Conservation (phyloP, 495 filamentous ascomycete genomes). For the Penicillium arizonense region DNA sequence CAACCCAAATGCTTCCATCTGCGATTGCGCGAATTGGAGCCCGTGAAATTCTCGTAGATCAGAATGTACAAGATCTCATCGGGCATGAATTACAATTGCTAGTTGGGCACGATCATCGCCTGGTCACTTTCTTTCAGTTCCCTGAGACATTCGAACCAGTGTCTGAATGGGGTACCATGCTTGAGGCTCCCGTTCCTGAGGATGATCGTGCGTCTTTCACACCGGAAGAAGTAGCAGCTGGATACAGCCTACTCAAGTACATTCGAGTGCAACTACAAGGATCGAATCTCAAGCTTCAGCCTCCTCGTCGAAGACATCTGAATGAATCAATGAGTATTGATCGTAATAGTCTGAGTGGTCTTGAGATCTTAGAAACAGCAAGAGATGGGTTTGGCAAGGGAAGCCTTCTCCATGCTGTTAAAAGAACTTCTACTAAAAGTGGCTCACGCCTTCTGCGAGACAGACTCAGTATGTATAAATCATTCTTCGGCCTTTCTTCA, state of each 20-base stretch:
- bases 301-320: conserved; percentile 68
- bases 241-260: conserved; percentile 76
- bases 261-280: conserved; percentile 75
- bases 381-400: conserved; percentile 72
- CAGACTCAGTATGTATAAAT: conserved; percentile 64
- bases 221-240: conserved; percentile 56
- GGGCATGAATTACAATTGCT: conserved; percentile 41
- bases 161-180: conserved; percentile 69
- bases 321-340: conserved; percentile 87
- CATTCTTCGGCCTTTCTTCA: not conserved
- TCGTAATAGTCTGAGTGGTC: conserved; percentile 79
- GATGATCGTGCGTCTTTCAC: conserved; percentile 42
- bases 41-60: conserved; percentile 78
- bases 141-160: conserved; percentile 39
- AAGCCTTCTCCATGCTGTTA: conserved; percentile 84
- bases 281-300: conserved; percentile 79
- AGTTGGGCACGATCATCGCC: conserved; percentile 41
- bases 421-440: conserved; percentile 85
- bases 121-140: conserved; percentile 43
- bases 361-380: conserved; percentile 85
- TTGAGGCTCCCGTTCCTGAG: conserved; percentile 61
- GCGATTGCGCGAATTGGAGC: conserved; percentile 79
- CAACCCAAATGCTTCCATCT: conserved; percentile 67
- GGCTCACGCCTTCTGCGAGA: conserved; percentile 78
- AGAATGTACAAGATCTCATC: conserved; percentile 49